Evolutionary conservation across 805 yeast species (phyloP), one percentile per base, ranked within the genome.

Genomic region (Cyberlindnera euphorbiiphila): DNA sequence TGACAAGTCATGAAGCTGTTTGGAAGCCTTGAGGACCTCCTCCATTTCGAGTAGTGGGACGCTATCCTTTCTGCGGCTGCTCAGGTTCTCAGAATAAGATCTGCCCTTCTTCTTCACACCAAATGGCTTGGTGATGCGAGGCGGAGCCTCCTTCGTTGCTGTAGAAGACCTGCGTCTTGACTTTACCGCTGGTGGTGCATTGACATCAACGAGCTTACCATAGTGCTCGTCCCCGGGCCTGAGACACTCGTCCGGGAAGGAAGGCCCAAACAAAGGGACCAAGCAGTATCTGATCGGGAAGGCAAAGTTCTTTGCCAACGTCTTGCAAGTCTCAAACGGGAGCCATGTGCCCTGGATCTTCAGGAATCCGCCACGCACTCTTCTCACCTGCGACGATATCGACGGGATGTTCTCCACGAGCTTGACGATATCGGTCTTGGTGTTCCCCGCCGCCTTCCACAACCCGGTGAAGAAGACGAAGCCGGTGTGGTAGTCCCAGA

Each of bases 291-390:
- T 67, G 30, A 88, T 82, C 39, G 79, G 76, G 59, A 74, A 87
- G 62, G 95, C 85, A 51, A 87, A 84, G 35, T 82, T 72, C 23
- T 75, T 59, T 4, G 95, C 91, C 36, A 88, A 64, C 22, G 73
- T 62, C 42, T 69, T 70, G 17, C 94, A 87, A 34, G 84, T 66
- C 9, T 71, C 73, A 53, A 62, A 81, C 2, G 95, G 91, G 26
- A 87, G 62, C 96, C 96, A 89, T 8, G 96, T 86, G 4, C 97
- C 97, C 63, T 88, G 97, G 47, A 89, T 86, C 65, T 87, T 87
- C 47, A 88, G 71, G 52, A 78, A 86, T 3, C 96, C 97, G 32
- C 97, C 97, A 38, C 96, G 67, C 12, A 88, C 86, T 34, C 96
- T 72, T 50, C 76, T 76, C 23, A 65, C 54, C 11, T 59, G 46